These are phyloP conservation scores for Pholiota conissans DNA, from an alignment of 768 basidiomycete species.

Conservation along the genomic window DNA sequence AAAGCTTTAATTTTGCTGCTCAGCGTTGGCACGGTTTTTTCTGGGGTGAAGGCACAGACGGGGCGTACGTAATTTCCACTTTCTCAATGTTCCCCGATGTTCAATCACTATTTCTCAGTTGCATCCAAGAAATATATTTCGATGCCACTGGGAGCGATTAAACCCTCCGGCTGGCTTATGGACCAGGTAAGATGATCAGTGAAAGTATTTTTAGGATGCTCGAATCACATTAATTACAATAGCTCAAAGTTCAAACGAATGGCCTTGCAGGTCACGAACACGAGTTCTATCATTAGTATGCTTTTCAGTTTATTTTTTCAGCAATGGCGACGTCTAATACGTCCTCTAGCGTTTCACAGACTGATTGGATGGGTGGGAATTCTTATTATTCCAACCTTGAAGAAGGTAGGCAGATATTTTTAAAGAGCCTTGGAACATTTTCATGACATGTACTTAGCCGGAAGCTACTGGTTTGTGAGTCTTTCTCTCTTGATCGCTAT, in stretches of 20 bases:
- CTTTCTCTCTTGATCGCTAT: not conserved
- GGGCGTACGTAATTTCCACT: constrained; percentile 25
- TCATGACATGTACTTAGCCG: constrained; percentile 32
- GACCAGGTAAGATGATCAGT: constrained; percentile 33
- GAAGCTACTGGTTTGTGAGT: constrained; percentile 61
- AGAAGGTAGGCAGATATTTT: constrained; percentile 31
- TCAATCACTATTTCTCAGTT: constrained; percentile 24
- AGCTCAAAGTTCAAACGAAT: constrained; percentile 44
- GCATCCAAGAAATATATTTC: constrained; percentile 42
- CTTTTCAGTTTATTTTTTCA: not conserved
- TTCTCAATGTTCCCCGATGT: not conserved
- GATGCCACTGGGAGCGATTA: constrained; percentile 37
- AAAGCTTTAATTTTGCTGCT: constrained; percentile 5
- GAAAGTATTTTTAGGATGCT: not conserved
- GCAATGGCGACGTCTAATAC: not conserved
- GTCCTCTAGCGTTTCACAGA: constrained; percentile 33
- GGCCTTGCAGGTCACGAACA: constrained; percentile 45
- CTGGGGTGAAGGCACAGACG: constrained; percentile 16
- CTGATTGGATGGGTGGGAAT: constrained; percentile 42
- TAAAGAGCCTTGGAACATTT: not conserved
- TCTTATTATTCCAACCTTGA: constrained; percentile 42
- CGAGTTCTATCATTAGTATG: constrained; percentile 42
- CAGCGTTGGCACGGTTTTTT: constrained; percentile 1
- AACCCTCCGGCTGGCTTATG: constrained; percentile 42
- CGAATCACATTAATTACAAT: not conserved